Evolutionary conservation across 495 filamentous ascomycete genomes (phyloP), one percentile per base, ranked within the genome.

Genomic region (Aspergillus sparsus): DNA sequence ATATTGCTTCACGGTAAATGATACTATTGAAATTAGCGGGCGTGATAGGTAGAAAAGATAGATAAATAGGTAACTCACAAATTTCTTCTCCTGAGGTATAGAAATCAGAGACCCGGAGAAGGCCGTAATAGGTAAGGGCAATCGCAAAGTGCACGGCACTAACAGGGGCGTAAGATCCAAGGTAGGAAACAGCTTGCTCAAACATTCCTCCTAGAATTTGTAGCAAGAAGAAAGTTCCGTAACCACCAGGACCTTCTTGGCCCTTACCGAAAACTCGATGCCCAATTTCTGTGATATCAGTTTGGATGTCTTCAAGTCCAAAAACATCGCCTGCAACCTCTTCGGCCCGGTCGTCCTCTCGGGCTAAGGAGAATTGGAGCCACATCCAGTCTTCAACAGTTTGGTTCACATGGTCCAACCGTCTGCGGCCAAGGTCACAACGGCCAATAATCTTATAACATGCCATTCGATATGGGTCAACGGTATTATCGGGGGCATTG

Each of bases 361-460:
- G 81, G 13, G 93, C 92, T 45, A 99, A 86, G 64, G 85, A 89
- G 72, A 98, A 91, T 70, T 98, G 94, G 57, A 99, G 75, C 94
- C 94, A 99, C 72, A 95, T 87, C 91, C 92, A 98, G 70, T 98
- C 95, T 64, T 96, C 90, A 49, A 96, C 86, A 27, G 85, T 88
- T 57, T 88, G 88, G 55, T 84, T 87, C 15, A 98, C 80, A 49
- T 84, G 83, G n/a, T 95, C 90, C 10, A 97, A 80, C 57, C 82
- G 90, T 62, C 92, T 84, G 52, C 88, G 87, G 60, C 74, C 80
- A 16, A 99, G 82, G 65, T 98, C 94, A 74, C 93, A 97, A 35
- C 94, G 91, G 49, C 94, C 94, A 65, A 98, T 88, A 56, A 99
- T 85, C 74, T 98, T 98, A 82, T 97, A 98, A 71, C 96, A 97